These are phyloP conservation scores for Cichorium intybus DNA, from an alignment of 140 eudicot species.

Conservation along the genomic window DNA sequence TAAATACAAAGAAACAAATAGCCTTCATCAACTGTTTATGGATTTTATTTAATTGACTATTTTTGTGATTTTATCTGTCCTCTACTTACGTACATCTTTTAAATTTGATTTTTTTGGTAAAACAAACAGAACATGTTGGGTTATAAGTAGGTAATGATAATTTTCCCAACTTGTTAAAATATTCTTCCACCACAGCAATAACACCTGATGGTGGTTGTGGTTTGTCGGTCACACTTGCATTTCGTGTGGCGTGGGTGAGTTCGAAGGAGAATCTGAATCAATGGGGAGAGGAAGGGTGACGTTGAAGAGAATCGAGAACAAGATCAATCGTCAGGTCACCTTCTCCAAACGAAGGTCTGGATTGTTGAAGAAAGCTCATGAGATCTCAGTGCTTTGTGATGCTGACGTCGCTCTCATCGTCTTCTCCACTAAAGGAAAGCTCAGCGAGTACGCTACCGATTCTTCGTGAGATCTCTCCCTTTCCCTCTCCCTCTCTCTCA, in stretches of 20 bases:
- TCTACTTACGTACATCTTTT: background rate
- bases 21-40: too few relatives aligned
- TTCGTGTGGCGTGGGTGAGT: background rate
- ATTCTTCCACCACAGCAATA: background rate
- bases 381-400: conserved; percentile 57
- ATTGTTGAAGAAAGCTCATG: conserved; percentile 56
- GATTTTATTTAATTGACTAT: too few relatives aligned
- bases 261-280: background rate
- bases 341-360: conserved; percentile 58
- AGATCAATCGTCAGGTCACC: conserved; percentile 52
- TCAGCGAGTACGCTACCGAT: conserved; percentile 47
- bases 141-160: background rate
- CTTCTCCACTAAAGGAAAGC: conserved; percentile 59
- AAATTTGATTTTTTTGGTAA: background rate
- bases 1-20: too few relatives aligned
- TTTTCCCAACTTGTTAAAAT: background rate
- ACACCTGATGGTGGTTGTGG: background rate
- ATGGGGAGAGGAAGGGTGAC: conserved; percentile 63
- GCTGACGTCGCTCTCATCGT: conserved; percentile 60
- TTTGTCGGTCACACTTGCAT: background rate
- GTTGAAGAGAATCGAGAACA: conserved; percentile 60
- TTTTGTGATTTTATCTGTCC: background rate
- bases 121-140: background rate
- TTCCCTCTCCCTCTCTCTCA: background rate
- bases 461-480: conserved; percentile 35